Evolutionary conservation across 2,329 filamentous ascomycete genomes (phyloP), one percentile per base, ranked within the genome.

Genomic region (Aspergillus pseudoterreus): DNA sequence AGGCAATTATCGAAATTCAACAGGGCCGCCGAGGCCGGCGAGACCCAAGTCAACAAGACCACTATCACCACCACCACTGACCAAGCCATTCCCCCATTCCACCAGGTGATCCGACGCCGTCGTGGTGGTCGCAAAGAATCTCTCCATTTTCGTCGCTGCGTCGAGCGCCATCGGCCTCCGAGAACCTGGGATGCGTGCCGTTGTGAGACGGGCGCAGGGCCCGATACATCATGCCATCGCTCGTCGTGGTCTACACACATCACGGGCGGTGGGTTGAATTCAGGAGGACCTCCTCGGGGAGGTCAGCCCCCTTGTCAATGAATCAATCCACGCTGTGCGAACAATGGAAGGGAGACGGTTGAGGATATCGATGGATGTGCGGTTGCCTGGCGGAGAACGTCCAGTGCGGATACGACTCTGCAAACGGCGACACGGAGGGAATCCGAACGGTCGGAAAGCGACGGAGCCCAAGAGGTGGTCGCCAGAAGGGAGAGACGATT

Each of bases 1-100:
- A 96, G 78, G 73, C 92, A 99, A 72, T 96, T 95, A n/a, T 87
- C 79, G 71, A 95, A 94, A 52, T 83, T 77, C 54, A 96, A 75
- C 61, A 84, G 82, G 42, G 84, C 90, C 45, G 87, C 89, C 38
- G 75, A 68, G 22, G 72, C 76, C 8, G 81, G 77, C n/a, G 65
- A 61, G n/a, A 58, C 43, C 46, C 35, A 38, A 38, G 15, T 38
- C 35, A 38, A 17, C 14, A 58, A 54, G 2, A 44, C 48, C 30
- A 65, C 33, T 43, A 65, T 53, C 38, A 69, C 10, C 41, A 66
- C 30, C 32, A 56, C 41, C 44, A 56, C 41, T 43, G 59, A 55
- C 57, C 59, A 49, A 22, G 39, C 41, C 21, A 56, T 48, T 14
- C 51, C 51, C 56, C 54, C 50, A 53, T 44, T 43, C 27, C 14